Conservation (phyloP, 2,329 filamentous ascomycete genomes). For the Paecilomyces fulvus region DNA sequence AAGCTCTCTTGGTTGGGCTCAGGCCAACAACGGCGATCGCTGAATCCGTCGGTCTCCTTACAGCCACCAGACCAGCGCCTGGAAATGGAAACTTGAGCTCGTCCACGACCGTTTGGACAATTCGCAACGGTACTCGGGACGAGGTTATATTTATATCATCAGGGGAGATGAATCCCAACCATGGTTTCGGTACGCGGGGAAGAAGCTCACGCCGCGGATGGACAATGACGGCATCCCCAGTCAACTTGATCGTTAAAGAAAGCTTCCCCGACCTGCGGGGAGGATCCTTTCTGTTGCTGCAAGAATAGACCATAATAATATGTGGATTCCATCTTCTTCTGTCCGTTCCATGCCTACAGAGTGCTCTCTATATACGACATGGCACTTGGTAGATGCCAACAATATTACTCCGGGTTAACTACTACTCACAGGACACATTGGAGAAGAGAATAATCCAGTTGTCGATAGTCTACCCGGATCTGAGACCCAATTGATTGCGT, state of each 20-base stretch:
- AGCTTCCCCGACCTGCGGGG: not conserved
- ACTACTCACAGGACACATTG: not conserved
- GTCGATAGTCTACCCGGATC: not conserved
- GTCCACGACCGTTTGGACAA: constrained; percentile 11
- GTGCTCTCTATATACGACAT: not conserved
- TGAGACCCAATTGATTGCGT: not conserved
- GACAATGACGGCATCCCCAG: not conserved
- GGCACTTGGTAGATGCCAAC: not conserved
- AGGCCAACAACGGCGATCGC: not conserved
- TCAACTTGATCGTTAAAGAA: not conserved
- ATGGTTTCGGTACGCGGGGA: not conserved
- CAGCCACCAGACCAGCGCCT: not conserved
- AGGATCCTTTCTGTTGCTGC: not conserved
- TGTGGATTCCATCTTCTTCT: not conserved
- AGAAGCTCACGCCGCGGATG: not conserved
- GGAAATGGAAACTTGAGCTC: constrained; percentile 1
- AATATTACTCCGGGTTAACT: not conserved
- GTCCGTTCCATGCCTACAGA: not conserved
- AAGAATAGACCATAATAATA: not conserved
- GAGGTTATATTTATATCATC: constrained; percentile 7
- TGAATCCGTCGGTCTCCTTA: not conserved
- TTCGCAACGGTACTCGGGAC: constrained; percentile 4
- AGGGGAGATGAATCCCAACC: too few relatives aligned
- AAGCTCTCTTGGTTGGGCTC: constrained; percentile 14
- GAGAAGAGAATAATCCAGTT: not conserved